Percentiles rank a stretch among this genome's conserved stretches.
phyloP scores from a whole-genome alignment of 1,284 basidiomycete genomes.

The Malassezia sp. region DNA sequence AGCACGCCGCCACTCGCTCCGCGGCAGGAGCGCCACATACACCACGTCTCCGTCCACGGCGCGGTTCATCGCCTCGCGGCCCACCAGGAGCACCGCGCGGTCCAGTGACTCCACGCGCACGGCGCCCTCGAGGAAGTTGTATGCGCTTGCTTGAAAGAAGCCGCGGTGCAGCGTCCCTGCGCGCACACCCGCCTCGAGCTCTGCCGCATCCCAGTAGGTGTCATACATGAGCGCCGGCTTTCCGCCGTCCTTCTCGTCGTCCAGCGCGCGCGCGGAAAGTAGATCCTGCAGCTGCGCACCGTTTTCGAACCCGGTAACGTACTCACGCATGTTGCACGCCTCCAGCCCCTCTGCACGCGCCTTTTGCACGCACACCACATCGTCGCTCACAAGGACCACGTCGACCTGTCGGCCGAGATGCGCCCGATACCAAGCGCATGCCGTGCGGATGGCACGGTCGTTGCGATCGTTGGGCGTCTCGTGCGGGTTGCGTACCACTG shows the following conservation, averaged over 20 bases:
- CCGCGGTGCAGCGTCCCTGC: constrained; percentile 75
- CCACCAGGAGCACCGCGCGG: constrained; percentile 73
- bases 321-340: constrained; percentile 39
- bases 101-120: constrained; percentile 63
- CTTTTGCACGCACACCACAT: constrained; percentile 68
- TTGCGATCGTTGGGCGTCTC: constrained; percentile 44
- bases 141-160: constrained; percentile 86
- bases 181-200: constrained; percentile 71
- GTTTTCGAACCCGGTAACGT: constrained; percentile 34
- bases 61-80: constrained; percentile 87
- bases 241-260: background rate
- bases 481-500: constrained; percentile 23
- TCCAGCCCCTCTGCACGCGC: constrained; percentile 28
- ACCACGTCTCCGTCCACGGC: constrained; percentile 88
- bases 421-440: constrained; percentile 34
- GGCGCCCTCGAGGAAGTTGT: constrained; percentile 83
- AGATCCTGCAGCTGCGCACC: constrained; percentile 37
- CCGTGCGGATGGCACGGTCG: constrained; percentile 39
- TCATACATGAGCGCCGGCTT: constrained; percentile 25
- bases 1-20: constrained; percentile 84
- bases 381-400: constrained; percentile 56
- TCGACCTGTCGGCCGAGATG: constrained; percentile 29
- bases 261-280: constrained; percentile 29
- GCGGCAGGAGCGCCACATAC: constrained; percentile 73
- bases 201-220: constrained; percentile 68